Conservation (phyloP, 2,329 filamentous ascomycete genomes). For the Polychaeton citri region DNA sequence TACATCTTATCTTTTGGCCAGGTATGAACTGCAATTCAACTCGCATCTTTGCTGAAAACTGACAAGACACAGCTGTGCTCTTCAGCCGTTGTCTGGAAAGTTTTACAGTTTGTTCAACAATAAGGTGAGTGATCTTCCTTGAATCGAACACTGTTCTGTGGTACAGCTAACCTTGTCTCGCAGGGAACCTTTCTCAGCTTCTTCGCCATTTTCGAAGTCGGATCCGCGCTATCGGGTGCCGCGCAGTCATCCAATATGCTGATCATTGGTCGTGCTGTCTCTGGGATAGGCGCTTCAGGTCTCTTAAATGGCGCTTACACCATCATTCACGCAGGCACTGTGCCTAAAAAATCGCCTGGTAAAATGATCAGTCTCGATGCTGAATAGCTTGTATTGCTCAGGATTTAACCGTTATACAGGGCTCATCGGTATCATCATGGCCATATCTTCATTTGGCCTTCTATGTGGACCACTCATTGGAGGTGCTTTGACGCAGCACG, state of each 20-base stretch:
- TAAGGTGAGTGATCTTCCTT: constrained; percentile 23
- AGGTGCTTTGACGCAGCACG: constrained; percentile 33
- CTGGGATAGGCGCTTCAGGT: constrained; percentile 41
- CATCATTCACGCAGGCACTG: constrained; percentile 8
- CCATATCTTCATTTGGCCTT: constrained; percentile 28
- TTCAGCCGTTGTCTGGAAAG: constrained; percentile 30
- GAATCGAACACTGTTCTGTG: too few relatives aligned
- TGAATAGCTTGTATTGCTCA: too few relatives aligned
- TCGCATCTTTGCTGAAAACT: neutral
- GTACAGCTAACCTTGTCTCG: too few relatives aligned
- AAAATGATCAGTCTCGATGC: too few relatives aligned
- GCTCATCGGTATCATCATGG: constrained; percentile 18
- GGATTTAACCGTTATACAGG: neutral
- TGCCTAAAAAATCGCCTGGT: constrained; percentile 7
- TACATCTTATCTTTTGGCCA: constrained; percentile 23
- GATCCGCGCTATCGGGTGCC: constrained; percentile 37
- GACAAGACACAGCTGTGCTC: constrained; percentile 18
- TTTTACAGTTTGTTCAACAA: constrained; percentile 27
- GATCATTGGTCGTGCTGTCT: constrained; percentile 39
- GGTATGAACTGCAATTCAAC: too few relatives aligned
- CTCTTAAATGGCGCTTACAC: constrained; percentile 29
- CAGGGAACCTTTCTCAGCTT: constrained; percentile 19
- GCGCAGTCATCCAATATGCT: constrained; percentile 36
- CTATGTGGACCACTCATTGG: constrained; percentile 40
- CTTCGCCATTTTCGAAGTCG: constrained; percentile 29